These are phyloP conservation scores for Polytrichum commune DNA, from an alignment of 225 moss, liverwort and hornwort species.

Conservation along the genomic window DNA sequence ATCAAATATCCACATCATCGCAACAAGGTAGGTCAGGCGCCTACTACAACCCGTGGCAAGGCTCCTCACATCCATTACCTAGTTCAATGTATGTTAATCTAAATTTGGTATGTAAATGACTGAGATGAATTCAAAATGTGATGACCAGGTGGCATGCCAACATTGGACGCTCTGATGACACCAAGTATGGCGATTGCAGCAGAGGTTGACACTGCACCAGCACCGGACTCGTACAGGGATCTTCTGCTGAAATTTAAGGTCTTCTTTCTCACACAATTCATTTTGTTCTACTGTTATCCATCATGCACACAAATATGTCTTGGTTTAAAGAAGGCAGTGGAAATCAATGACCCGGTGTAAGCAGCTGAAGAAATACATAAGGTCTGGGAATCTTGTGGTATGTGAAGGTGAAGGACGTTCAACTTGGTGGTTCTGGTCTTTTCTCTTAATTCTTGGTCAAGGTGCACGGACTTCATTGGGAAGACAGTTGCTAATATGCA, in stretches of 20 bases:
- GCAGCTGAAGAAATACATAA: too few species aligned
- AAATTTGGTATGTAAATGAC: too few species aligned
- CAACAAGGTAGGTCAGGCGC: too few species aligned
- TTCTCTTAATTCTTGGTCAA: neutral
- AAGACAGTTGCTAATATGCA: neutral
- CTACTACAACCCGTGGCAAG: too few species aligned
- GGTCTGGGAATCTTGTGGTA: too few species aligned
- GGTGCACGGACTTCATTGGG: too few species aligned
- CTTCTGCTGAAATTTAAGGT: slow-evolving; percentile 72
- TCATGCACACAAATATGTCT: neutral
- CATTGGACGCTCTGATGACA: slow-evolving; percentile 34
- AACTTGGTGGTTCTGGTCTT: neutral
- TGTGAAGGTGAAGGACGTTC: neutral
- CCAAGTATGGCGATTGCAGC: slow-evolving; percentile 39
- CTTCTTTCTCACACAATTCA: neutral
- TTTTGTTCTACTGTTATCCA: neutral
- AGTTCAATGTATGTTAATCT: too few species aligned
- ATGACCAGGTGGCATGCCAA: slow-evolving; percentile 22
- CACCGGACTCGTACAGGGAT: slow-evolving; percentile 43
- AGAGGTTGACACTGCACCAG: slow-evolving; percentile 18
- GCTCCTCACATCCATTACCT: too few species aligned
- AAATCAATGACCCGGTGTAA: too few species aligned
- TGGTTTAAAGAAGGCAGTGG: neutral
- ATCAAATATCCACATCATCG: too few species aligned
- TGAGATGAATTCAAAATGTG: too few species aligned